phyloP scores from a whole-genome alignment of 805 yeast species.

The Candida berthetii region DNA sequence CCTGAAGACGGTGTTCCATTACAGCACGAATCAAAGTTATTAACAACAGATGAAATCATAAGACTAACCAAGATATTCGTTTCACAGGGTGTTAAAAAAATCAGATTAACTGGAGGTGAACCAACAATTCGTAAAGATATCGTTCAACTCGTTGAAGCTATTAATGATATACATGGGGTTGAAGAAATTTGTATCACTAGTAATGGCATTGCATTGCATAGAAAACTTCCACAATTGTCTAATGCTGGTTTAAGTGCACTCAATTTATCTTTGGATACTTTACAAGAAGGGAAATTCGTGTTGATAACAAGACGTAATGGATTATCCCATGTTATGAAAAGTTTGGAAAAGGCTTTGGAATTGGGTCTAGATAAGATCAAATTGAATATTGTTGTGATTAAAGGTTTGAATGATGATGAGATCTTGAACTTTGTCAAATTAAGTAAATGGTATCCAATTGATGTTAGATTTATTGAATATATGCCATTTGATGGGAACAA shows the following conservation, averaged over 20 bases:
- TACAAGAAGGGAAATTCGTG: slow-evolving; percentile 43
- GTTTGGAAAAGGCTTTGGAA: slow-evolving; percentile 36
- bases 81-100: slow-evolving; percentile 41
- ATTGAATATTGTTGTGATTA: slow-evolving; percentile 44
- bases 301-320: slow-evolving; percentile 47
- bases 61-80: slow-evolving; percentile 37
- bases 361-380: slow-evolving; percentile 39
- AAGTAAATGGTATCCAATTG: slow-evolving; percentile 31
- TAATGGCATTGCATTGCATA: slow-evolving; percentile 43
- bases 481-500: slow-evolving; percentile 56
- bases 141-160: slow-evolving; percentile 31
- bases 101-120: slow-evolving; percentile 51
- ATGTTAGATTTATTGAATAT: slow-evolving; percentile 48
- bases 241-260: slow-evolving; percentile 38
- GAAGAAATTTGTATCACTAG: slow-evolving; percentile 45
- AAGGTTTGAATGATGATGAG: slow-evolving; percentile 45
- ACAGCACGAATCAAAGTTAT: slow-evolving; percentile 32
- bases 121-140: slow-evolving; percentile 49
- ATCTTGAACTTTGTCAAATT: slow-evolving; percentile 38
- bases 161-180: slow-evolving; percentile 34
- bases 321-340: slow-evolving; percentile 34
- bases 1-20: slow-evolving; percentile 51
- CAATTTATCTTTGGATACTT: slow-evolving; percentile 43
- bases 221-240: slow-evolving; percentile 38
- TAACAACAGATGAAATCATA: slow-evolving; percentile 38